Conservation (phyloP, 148 eudicot species). For the Cornus controversa region DNA sequence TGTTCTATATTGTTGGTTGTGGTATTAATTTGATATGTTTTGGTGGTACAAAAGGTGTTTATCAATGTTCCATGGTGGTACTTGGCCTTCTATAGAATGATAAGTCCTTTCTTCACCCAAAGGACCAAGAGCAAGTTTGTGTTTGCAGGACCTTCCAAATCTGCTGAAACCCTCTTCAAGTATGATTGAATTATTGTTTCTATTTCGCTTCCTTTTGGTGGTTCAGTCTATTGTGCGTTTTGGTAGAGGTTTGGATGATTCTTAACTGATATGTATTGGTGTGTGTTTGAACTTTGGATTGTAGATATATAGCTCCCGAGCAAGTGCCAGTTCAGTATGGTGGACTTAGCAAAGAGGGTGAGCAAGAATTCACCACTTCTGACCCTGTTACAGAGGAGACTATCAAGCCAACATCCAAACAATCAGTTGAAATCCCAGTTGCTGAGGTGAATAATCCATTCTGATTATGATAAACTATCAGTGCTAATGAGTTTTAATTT, state of each 20-base stretch:
- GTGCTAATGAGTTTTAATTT: not conserved
- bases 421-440: slow-evolving; percentile 37
- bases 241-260: not conserved
- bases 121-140: slow-evolving; percentile 29
- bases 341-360: slow-evolving; percentile 31
- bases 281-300: not conserved
- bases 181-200: not conserved
- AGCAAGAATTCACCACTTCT: slow-evolving; percentile 18
- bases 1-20: not conserved
- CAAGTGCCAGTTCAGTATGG: slow-evolving; percentile 38
- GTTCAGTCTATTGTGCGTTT: too few relatives aligned
- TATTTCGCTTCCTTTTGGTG: too few relatives aligned
- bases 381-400: slow-evolving; percentile 26
- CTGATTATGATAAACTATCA: not conserved
- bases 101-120: slow-evolving; percentile 36
- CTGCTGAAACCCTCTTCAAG: slow-evolving; percentile 51
- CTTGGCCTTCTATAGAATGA: slow-evolving; percentile 33
- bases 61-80: slow-evolving; percentile 69
- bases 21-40: not conserved
- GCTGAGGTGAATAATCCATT: slow-evolving; percentile 29
- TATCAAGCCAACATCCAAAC: slow-evolving; percentile 31
- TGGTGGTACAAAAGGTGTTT: slow-evolving; percentile 35
- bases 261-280: not conserved
- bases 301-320: slow-evolving; percentile 36
- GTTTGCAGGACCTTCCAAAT: slow-evolving; percentile 36